A percentile compares a stretch with the other conserved stretches of the same genome.
Evolutionary conservation across 331 rosid genomes (phyloP).

Genomic region (Rosa hybrid): DNA sequence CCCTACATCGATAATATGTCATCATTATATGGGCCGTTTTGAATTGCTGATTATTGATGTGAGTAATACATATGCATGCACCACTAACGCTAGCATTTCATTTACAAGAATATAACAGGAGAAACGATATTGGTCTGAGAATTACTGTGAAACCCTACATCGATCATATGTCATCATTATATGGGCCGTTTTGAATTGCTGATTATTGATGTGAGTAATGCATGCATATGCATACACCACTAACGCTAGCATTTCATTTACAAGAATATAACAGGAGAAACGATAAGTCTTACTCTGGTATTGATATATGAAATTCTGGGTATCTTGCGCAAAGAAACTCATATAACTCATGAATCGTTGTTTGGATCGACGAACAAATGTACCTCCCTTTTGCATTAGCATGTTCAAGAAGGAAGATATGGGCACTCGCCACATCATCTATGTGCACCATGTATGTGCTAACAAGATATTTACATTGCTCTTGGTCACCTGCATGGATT

Average conservation of each 20-base stretch:
- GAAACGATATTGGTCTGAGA: neutral
- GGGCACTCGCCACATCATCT: constrained; percentile 60
- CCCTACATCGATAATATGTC: too few relatives aligned
- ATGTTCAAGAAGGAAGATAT: constrained; percentile 48
- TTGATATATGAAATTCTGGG: constrained; percentile 44
- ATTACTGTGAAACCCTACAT: neutral
- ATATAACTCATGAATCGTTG: constrained; percentile 18
- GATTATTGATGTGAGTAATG: too few relatives aligned
- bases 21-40: neutral
- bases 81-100: too few relatives aligned
- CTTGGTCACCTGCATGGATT: constrained; percentile 22
- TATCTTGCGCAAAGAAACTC: constrained; percentile 32
- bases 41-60: too few relatives aligned
- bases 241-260: too few relatives aligned
- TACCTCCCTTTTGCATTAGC: constrained; percentile 55
- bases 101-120: neutral
- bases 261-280: neutral
- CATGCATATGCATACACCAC: too few relatives aligned
- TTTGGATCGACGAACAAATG: constrained; percentile 30
- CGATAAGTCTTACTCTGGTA: constrained; percentile 42
- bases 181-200: too few relatives aligned
- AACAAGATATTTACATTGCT: constrained; percentile 11
- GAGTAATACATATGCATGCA: too few relatives aligned
- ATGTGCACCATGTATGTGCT: constrained; percentile 47
- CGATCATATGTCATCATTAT: neutral